phyloP scores from a whole-genome alignment of 2,329 filamentous ascomycete genomes.

The Cytospora piceicola region DNA sequence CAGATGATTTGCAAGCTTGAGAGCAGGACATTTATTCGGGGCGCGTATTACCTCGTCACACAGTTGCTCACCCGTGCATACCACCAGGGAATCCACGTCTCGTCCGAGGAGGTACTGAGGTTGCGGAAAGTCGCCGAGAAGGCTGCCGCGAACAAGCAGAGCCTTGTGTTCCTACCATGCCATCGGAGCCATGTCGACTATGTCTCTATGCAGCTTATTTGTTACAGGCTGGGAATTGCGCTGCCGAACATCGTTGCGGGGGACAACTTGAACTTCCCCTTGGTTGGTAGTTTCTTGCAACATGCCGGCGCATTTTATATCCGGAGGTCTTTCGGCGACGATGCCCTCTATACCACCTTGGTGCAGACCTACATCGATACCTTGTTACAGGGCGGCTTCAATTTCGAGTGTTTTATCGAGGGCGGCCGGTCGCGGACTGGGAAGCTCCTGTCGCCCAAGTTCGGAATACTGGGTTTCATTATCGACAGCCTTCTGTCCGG shows the following conservation, averaged over 20 bases:
- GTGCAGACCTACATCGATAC: slow-evolving; percentile 97
- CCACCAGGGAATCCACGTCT: slow-evolving; percentile 96
- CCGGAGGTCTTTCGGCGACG: slow-evolving; percentile 86
- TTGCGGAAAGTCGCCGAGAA: slow-evolving; percentile 80
- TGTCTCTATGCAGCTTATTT: slow-evolving; percentile 91
- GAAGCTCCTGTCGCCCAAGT: slow-evolving; percentile 91
- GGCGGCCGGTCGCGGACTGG: slow-evolving; percentile 91
- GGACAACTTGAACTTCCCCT: slow-evolving; percentile 93
- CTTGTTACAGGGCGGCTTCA: slow-evolving; percentile 85
- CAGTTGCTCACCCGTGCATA: slow-evolving; percentile 92
- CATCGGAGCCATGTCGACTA: slow-evolving; percentile 97
- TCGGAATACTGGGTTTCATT: slow-evolving; percentile 90
- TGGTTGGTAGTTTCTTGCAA: slow-evolving; percentile 88
- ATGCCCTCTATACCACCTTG: slow-evolving; percentile 86
- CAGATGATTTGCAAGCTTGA: slow-evolving; percentile 99
- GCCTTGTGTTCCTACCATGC: slow-evolving; percentile 92
- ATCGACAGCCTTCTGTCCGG: slow-evolving; percentile 89
- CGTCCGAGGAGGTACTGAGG: slow-evolving; percentile 87
- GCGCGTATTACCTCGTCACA: slow-evolving; percentile 86
- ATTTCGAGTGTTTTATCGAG: slow-evolving; percentile 97
- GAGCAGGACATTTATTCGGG: slow-evolving; percentile 86
- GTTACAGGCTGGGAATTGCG: slow-evolving; percentile 87
- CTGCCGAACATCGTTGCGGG: slow-evolving; percentile 92
- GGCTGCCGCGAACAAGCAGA: slow-evolving; percentile 86
- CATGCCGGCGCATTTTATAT: slow-evolving; percentile 99